phyloP scores from a whole-genome alignment of 139 green algal species.

The Volvox reticuliferus region DNA sequence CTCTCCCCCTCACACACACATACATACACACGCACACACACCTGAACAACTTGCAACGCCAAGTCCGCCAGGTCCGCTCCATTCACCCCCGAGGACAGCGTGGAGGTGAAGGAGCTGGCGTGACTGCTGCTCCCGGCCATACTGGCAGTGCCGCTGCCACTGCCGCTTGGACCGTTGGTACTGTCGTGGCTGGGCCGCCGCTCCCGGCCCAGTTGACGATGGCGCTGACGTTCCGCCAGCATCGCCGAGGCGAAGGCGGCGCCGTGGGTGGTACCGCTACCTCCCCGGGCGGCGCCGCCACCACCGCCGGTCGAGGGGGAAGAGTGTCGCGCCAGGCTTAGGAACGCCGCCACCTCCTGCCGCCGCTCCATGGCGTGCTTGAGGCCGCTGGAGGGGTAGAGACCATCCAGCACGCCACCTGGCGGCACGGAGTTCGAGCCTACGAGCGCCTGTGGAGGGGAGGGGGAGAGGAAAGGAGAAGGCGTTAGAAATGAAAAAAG shows the following conservation, averaged over 20 bases:
- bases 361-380: constrained; percentile 8
- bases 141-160: neutral
- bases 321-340: neutral
- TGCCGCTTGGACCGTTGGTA: neutral
- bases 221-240: neutral
- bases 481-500: neutral
- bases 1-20: too few species aligned
- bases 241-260: neutral
- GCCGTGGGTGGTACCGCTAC: too few species aligned
- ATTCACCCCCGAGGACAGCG: neutral
- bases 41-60: constrained; percentile 13
- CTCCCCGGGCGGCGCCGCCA: neutral
- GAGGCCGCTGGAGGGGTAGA: constrained; percentile 31
- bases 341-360: neutral
- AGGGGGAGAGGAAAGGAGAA: neutral
- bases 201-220: neutral
- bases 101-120: neutral
- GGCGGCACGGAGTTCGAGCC: neutral
- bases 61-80: constrained; percentile 14
- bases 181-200: neutral
- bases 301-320: neutral
- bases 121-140: constrained; percentile 6
- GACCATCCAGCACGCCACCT: neutral
- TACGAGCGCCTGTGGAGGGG: neutral
- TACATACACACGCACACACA: too few species aligned